Percentiles rank a stretch among this genome's conserved stretches.
phyloP scores from a whole-genome alignment of 177 flowering plant genomes.

The Vitis hybrid region DNA sequence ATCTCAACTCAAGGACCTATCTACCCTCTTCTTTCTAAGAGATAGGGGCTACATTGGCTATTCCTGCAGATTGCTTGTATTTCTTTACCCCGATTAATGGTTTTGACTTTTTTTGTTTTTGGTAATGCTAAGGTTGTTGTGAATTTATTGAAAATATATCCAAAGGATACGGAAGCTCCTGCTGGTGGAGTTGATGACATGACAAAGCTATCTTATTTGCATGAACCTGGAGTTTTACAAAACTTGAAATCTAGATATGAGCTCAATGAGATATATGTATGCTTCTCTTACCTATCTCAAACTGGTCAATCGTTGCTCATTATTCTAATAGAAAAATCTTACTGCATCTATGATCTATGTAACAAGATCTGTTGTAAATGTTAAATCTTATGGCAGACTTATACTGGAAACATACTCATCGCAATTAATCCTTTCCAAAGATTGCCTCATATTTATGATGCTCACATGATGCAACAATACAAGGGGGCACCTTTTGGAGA shows the following conservation, averaged over 20 bases:
- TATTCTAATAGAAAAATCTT: not conserved
- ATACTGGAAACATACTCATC: slow-evolving; percentile 73
- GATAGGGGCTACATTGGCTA: too few species aligned
- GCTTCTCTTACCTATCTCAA: slow-evolving; percentile 6
- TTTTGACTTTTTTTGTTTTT: not conserved
- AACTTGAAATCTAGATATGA: slow-evolving; percentile 69
- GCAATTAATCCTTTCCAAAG: slow-evolving; percentile 79
- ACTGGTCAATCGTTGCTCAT: not conserved
- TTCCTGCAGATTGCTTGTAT: too few species aligned
- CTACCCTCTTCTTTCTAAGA: too few species aligned
- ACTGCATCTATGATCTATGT: not conserved
- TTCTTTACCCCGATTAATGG: not conserved
- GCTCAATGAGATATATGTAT: slow-evolving; percentile 79
- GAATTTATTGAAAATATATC: slow-evolving; percentile 57
- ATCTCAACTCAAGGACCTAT: too few species aligned
- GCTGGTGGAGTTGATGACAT: slow-evolving; percentile 88
- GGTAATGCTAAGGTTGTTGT: slow-evolving; percentile 40
- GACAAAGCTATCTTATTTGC: slow-evolving; percentile 80
- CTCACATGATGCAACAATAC: slow-evolving; percentile 74
- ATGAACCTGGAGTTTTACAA: slow-evolving; percentile 76
- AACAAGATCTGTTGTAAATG: not conserved
- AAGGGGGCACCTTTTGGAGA: slow-evolving; percentile 77
- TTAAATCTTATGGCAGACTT: slow-evolving; percentile 41
- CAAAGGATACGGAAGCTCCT: slow-evolving; percentile 76
- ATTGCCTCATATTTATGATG: slow-evolving; percentile 59